A percentile compares a stretch with the other conserved stretches of the same genome.
Evolutionary conservation across 2,329 filamentous ascomycete genomes (phyloP).

Genomic region (Fusarium euwallaceae): DNA sequence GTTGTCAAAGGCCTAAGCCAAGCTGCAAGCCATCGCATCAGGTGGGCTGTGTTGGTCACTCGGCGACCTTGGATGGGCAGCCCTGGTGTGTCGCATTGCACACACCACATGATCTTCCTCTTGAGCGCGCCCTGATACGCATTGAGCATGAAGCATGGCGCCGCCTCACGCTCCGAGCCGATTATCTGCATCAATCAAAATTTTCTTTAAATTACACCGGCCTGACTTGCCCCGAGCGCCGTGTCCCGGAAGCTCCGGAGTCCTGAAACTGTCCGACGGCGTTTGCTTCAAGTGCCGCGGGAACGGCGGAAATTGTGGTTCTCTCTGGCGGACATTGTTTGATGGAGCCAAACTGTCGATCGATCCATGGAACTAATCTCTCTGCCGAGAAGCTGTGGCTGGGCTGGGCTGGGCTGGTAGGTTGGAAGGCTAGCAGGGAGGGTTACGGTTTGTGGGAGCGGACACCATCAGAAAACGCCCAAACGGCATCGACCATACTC

Average conservation of each 20-base stretch:
- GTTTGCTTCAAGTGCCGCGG: not conserved
- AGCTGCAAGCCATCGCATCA: not conserved
- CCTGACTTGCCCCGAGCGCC: not conserved
- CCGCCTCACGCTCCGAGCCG: not conserved
- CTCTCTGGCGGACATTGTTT: not conserved
- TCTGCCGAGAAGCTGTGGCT: not conserved
- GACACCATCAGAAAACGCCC: not conserved
- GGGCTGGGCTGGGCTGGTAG: not conserved
- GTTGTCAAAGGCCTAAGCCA: not conserved
- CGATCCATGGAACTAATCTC: not conserved
- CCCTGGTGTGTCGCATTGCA: conserved; percentile 1
- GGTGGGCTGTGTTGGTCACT: conserved; percentile 2
- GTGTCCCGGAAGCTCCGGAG: not conserved
- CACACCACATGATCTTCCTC: not conserved
- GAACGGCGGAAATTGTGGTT: not conserved
- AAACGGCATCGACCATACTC: not conserved
- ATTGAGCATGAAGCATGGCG: not conserved
- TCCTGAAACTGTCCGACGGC: not conserved
- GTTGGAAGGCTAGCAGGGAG: not conserved
- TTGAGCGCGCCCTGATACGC: not conserved
- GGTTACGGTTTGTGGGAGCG: not conserved
- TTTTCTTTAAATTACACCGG: not conserved
- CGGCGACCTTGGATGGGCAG: not conserved
- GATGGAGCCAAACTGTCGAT: not conserved
- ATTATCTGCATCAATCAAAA: not conserved